phyloP scores from a whole-genome alignment of 129 eudicot genomes.

The Pulicaria dysenterica region DNA sequence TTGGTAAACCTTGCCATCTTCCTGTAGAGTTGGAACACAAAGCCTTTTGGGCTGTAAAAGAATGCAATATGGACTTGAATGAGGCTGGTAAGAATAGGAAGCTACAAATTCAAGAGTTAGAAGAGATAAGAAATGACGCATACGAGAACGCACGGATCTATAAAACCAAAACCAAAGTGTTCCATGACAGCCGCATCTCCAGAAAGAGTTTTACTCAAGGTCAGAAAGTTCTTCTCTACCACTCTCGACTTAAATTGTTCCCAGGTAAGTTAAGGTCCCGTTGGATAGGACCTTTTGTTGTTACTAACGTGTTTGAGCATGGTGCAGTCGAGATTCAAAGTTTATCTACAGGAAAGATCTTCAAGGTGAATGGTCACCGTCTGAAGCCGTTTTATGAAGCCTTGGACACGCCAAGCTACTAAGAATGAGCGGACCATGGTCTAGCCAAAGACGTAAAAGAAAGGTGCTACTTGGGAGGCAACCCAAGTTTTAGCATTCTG shows the following conservation, averaged over 20 bases:
- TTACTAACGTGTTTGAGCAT: constrained; percentile 2
- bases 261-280: constrained; percentile 10
- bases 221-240: constrained; percentile 10
- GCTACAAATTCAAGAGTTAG: constrained; percentile 27
- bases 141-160: not conserved
- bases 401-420: too few relatives aligned
- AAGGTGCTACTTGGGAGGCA: too few relatives aligned
- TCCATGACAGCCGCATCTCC: not conserved
- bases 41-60: too few relatives aligned
- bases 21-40: too few relatives aligned
- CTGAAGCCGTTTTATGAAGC: not conserved
- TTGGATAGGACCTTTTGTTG: constrained; percentile 14
- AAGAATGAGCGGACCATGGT: too few relatives aligned
- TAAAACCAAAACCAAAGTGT: constrained; percentile 10
- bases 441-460: too few relatives aligned
- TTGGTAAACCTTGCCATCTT: too few relatives aligned
- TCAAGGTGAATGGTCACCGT: constrained; percentile 23
- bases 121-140: constrained; percentile 5
- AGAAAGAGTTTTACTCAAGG: not conserved
- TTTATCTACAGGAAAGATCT: not conserved
- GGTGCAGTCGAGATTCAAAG: constrained; percentile 10
- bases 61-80: too few relatives aligned
- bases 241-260: not conserved
- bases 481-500: too few relatives aligned
- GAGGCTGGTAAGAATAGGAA: too few relatives aligned